Base-by-base conservation (phyloP, 208 protist species). In the Wallacemonas sp. region DNA sequence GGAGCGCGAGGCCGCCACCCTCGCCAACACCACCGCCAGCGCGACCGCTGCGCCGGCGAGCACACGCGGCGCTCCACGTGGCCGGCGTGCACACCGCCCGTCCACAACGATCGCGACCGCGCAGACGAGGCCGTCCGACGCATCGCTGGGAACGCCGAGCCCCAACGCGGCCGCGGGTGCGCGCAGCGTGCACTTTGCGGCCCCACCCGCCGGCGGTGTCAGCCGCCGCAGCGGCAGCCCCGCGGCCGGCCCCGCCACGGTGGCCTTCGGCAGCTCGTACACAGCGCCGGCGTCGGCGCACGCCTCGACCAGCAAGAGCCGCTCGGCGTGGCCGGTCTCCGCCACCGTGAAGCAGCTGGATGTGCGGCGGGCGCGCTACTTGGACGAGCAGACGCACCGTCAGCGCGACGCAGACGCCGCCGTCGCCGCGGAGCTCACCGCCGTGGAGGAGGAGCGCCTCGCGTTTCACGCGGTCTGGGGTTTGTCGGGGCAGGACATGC, bases 401-500 rank as follows among this genome's bases (percentile, higher is more conserved):
- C 62, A 71, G 33, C 42, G 63, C 12, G 73, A 23, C 41, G 44
- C 31, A 18, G 67, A 10, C 1, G 66, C 55, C 14, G 61, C 20
- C 28, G 52, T 61, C 52, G 69, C 54, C 36, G 26, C 57, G 18
- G 49, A 25, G 59, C 36, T 61, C 12, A 61, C 67, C 2, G 61
- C 48, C 10, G 23, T 80, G 16, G 55, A 75, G 18, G 70, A 77
- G 20, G 67, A 42, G 20, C 71, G 76, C 62, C 28, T 66, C 20
- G 78, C 76, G 8, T 86, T 94, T 55, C 88, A 94, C 67, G 70
- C 76, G 5, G 49, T 83, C 22, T 94, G 82, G 81, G 61, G 65
- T 0, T 72, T 91, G 28, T 86, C 82, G 26, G 71, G 81, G 36
- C 67, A 63, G 16, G 79, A 77, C 23, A 82, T 87, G 81, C 85